phyloP scores from a whole-genome alignment of 257 asterid species.

The Paraleonurus japonicus region DNA sequence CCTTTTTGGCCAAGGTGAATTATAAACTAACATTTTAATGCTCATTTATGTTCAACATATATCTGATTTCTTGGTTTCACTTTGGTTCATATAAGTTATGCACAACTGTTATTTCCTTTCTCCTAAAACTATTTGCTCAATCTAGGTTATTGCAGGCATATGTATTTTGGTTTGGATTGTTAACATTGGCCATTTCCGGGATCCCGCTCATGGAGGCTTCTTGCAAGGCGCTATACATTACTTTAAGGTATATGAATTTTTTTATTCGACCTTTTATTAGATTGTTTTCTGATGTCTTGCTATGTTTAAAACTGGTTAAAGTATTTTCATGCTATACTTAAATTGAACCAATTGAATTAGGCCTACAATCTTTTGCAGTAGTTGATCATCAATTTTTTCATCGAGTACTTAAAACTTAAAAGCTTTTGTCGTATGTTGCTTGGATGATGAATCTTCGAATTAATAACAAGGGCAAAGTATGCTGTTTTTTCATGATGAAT shows the following conservation, averaged over 20 bases:
- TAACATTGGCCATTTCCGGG: slow-evolving; percentile 95
- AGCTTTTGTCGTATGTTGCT: slow-evolving; percentile 12
- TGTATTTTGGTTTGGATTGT: slow-evolving; percentile 96
- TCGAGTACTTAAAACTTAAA: not conserved
- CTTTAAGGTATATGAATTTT: slow-evolving; percentile 67
- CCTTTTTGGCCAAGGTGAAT: slow-evolving; percentile 91
- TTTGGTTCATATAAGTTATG: slow-evolving; percentile 15
- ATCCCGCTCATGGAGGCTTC: slow-evolving; percentile 98
- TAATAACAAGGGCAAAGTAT: not conserved
- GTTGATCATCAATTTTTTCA: not conserved
- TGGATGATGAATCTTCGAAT: not conserved
- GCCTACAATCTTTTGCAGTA: not conserved
- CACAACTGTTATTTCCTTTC: slow-evolving; percentile 19
- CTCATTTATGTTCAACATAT: slow-evolving; percentile 15
- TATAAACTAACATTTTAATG: slow-evolving; percentile 15
- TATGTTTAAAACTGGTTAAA: slow-evolving; percentile 11
- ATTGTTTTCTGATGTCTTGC: slow-evolving; percentile 2
- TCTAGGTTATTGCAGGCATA: slow-evolving; percentile 97
- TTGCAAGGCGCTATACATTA: slow-evolving; percentile 94
- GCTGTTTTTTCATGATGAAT: not conserved
- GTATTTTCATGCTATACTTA: not conserved
- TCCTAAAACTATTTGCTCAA: slow-evolving; percentile 37
- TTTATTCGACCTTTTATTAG: not conserved
- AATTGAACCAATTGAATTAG: not conserved
- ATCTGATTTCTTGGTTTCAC: slow-evolving; percentile 15